Percentiles rank a stretch among this genome's conserved stretches.
These are phyloP conservation scores for Geotrichum aggregatum DNA, from an alignment of 1,139 yeast species.

Conservation along the genomic window DNA sequence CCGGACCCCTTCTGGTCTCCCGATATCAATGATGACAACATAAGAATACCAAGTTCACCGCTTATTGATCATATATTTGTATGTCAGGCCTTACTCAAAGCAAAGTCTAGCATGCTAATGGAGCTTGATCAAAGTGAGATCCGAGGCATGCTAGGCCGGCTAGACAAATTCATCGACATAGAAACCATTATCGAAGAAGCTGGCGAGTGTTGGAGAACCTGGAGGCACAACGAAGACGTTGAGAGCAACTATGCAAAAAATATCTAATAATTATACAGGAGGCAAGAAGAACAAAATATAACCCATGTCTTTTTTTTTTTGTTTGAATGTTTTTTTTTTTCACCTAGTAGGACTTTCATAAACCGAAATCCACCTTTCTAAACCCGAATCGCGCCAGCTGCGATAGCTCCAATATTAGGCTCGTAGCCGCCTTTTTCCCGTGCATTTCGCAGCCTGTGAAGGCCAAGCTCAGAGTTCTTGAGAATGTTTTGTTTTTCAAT, in stretches of 20 bases:
- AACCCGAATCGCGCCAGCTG: slow-evolving; percentile 13
- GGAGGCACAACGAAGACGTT: slow-evolving; percentile 52
- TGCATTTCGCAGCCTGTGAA: slow-evolving; percentile 8
- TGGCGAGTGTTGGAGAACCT: slow-evolving; percentile 83
- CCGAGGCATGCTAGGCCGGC: slow-evolving; percentile 64
- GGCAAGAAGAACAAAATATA: neutral
- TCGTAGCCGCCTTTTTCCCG: slow-evolving; percentile 7
- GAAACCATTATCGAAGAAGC: slow-evolving; percentile 71
- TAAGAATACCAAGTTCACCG: slow-evolving; percentile 61
- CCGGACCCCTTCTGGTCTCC: slow-evolving; percentile 38
- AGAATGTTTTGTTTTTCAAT: slow-evolving; percentile 61
- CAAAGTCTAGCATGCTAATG: slow-evolving; percentile 69
- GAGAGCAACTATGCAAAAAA: neutral
- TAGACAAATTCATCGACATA: slow-evolving; percentile 49
- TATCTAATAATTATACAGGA: too few relatives aligned
- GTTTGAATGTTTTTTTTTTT: neutral
- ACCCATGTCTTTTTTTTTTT: neutral
- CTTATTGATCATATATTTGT: slow-evolving; percentile 73
- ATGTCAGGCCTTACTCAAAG: slow-evolving; percentile 71
- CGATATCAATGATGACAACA: slow-evolving; percentile 22
- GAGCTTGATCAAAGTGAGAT: slow-evolving; percentile 90
- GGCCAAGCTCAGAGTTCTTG: slow-evolving; percentile 61
- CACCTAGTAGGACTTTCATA: neutral
- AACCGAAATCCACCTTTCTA: neutral
- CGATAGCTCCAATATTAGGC: slow-evolving; percentile 18